Evolutionary conservation across 2,329 filamentous ascomycete genomes (phyloP).

Genomic region (Aspergillus flavus): DNA sequence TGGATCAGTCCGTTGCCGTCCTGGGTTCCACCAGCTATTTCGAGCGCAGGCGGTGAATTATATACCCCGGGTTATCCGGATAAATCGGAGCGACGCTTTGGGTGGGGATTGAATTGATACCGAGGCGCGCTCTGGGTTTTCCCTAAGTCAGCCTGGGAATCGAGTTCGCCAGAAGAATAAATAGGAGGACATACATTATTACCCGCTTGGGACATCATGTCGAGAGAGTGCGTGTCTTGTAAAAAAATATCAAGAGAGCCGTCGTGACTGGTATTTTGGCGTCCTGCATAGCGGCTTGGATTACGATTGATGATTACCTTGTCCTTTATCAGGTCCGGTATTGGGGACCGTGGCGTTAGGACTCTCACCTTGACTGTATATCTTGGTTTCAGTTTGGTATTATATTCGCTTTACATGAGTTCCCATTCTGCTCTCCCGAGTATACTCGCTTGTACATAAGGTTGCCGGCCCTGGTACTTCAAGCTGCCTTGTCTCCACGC

Average conservation of each 20-base stretch:
- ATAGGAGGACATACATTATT: neutral
- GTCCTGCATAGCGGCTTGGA: slow-evolving; percentile 5
- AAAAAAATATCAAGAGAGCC: neutral
- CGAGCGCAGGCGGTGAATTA: slow-evolving; percentile 75
- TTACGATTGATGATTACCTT: slow-evolving; percentile 20
- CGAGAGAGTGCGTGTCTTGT: neutral
- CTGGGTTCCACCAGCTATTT: slow-evolving; percentile 88
- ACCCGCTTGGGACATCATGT: neutral
- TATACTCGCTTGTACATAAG: slow-evolving; percentile 16
- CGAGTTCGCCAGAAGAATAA: neutral
- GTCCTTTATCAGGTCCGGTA: slow-evolving; percentile 10
- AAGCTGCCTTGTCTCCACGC: neutral
- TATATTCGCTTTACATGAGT: slow-evolving; percentile 5
- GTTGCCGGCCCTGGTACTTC: neutral
- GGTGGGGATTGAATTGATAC: neutral
- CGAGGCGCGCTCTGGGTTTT: neutral
- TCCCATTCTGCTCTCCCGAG: neutral
- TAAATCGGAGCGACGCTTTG: neutral
- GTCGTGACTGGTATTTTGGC: neutral
- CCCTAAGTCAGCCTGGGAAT: neutral
- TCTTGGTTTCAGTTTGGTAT: slow-evolving; percentile 11
- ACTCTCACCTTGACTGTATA: slow-evolving; percentile 19
- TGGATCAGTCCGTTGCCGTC: slow-evolving; percentile 94
- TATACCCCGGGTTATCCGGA: neutral
- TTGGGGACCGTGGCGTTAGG: slow-evolving; percentile 25